A percentile compares a stretch with the other conserved stretches of the same genome.
phyloP scores from a whole-genome alignment of 2,329 filamentous ascomycete genomes.

The Dactylellina cionopaga region DNA sequence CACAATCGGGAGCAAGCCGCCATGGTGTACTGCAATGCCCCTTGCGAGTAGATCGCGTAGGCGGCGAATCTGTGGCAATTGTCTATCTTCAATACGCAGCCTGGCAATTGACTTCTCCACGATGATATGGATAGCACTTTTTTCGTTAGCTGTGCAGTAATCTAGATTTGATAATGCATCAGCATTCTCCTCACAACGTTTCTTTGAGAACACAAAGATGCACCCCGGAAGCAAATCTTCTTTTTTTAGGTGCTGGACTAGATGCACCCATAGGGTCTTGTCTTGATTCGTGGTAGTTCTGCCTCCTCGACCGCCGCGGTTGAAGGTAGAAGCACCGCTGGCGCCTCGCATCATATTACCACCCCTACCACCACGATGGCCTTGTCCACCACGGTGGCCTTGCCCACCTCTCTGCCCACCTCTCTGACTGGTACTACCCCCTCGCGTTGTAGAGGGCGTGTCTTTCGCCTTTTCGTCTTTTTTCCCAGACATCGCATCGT shows the following conservation, averaged over 20 bases:
- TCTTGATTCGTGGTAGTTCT: slow-evolving; percentile 92
- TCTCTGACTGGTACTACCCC: slow-evolving; percentile 59
- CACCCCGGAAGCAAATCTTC: slow-evolving; percentile 87
- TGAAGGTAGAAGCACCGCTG: slow-evolving; percentile 65
- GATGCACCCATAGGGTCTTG: slow-evolving; percentile 94
- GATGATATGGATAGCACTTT: slow-evolving; percentile 96
- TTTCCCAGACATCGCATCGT: slow-evolving; percentile 80
- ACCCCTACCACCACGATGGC: slow-evolving; percentile 63
- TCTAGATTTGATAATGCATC: slow-evolving; percentile 94
- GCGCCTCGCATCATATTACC: slow-evolving; percentile 67
- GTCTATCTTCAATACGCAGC: slow-evolving; percentile 86
- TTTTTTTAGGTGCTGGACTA: slow-evolving; percentile 90
- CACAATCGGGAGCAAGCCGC: slow-evolving; percentile 91
- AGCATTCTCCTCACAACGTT: slow-evolving; percentile 95
- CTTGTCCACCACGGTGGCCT: slow-evolving; percentile 67
- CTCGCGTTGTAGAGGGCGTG: slow-evolving; percentile 60
- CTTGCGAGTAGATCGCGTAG: slow-evolving; percentile 84
- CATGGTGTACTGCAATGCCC: slow-evolving; percentile 95
- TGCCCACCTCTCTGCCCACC: slow-evolving; percentile 66
- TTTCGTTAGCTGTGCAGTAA: slow-evolving; percentile 90
- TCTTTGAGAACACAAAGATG: slow-evolving; percentile 99
- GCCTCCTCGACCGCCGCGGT: slow-evolving; percentile 82
- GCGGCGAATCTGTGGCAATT: slow-evolving; percentile 89
- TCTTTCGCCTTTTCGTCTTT: slow-evolving; percentile 72
- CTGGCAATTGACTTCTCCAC: slow-evolving; percentile 94